Conservation (phyloP, 2,329 filamentous ascomycete genomes). For the Colletotrichum magnum region DNA sequence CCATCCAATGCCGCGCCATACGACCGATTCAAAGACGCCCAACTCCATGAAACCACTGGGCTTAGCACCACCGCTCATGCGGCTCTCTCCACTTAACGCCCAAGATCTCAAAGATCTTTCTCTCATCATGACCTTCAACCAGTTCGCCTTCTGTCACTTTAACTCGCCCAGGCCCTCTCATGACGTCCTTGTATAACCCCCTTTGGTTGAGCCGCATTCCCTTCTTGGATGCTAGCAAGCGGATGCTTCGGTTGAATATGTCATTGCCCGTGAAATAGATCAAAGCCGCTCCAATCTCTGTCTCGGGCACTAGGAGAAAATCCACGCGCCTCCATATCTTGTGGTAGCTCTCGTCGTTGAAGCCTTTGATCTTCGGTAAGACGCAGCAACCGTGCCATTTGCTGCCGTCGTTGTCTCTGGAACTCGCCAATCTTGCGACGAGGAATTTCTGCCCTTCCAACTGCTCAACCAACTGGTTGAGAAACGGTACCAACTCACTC, state of each 20-base stretch:
- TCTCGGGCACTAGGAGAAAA: conserved; percentile 84
- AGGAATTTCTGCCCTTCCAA: conserved; percentile 77
- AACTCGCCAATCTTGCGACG: conserved; percentile 76
- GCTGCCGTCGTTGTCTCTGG: conserved; percentile 68
- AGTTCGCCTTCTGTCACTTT: conserved; percentile 78
- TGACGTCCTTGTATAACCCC: conserved; percentile 81
- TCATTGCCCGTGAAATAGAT: conserved; percentile 98
- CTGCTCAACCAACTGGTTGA: conserved; percentile 73
- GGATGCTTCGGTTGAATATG: conserved; percentile 90
- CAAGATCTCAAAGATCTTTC: conserved; percentile 83
- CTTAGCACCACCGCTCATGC: conserved; percentile 79
- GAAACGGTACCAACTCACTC: conserved; percentile 71
- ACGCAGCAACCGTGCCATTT: conserved; percentile 93
- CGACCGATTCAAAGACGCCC: conserved; percentile 8
- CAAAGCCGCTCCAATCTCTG: conserved; percentile 85
- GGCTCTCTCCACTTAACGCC: conserved; percentile 89
- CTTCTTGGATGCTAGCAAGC: conserved; percentile 84
- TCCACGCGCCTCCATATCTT: conserved; percentile 85
- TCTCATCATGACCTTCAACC: conserved; percentile 82
- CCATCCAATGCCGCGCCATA: conserved; percentile 31
- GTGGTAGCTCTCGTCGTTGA: conserved; percentile 51
- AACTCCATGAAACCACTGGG: neutral
- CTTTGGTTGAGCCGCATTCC: conserved; percentile 88
- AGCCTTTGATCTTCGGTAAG: conserved; percentile 64
- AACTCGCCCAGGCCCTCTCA: conserved; percentile 68